Base-by-base conservation (phyloP, 306 rosid species). In the Vigna trinervia region DNA sequence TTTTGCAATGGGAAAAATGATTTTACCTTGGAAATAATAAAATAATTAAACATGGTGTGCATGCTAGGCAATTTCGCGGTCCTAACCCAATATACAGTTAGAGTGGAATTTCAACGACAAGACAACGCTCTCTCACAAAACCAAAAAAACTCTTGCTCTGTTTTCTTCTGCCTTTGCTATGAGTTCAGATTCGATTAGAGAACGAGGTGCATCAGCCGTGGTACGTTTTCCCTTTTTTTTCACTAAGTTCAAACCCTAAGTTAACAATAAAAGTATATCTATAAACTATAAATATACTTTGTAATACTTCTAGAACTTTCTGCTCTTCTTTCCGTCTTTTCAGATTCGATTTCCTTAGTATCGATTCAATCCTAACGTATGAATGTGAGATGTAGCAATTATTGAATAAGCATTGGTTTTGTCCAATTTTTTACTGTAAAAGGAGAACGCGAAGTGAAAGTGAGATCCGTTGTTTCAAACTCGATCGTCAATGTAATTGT, bases 161-260 rank as follows among this genome's bases (percentile, higher is more conserved):
- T 54, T 73, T 38, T 67, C 32, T 66, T 73, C 67, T 72, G 71
- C 76, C 57, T 76, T 82, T 82, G 82, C 85, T 70, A 80, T 87
- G 88, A 87, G 82, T 62, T 69, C 86, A 43, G 50, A 46, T 13
- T 48, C 62, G 30, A 79, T 75, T 53, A 65, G 54, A 82, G 80
- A 81, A 53, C 84, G 80, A 52, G 56, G 60, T 68, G 12, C 82
- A 36, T 64, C 86, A 28, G 43, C 85, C 67, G 73, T 69, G 88
- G 91, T 87, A 80, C 32, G 84, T 68, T 70, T 52, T 32, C n/a
- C 30, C 19, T 41, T 39, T 53, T 45, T 64, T 48, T 62, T 10
- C 2, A 15, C 28, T 10, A 56, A 54, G 51, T 79, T 66, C 43
- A 74, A 57, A 32, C 76, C 84, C 83, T 82, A 62, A 7, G 57